These are phyloP conservation scores for Tilletia indica DNA, from an alignment of 1,284 basidiomycete species.

Conservation along the genomic window DNA sequence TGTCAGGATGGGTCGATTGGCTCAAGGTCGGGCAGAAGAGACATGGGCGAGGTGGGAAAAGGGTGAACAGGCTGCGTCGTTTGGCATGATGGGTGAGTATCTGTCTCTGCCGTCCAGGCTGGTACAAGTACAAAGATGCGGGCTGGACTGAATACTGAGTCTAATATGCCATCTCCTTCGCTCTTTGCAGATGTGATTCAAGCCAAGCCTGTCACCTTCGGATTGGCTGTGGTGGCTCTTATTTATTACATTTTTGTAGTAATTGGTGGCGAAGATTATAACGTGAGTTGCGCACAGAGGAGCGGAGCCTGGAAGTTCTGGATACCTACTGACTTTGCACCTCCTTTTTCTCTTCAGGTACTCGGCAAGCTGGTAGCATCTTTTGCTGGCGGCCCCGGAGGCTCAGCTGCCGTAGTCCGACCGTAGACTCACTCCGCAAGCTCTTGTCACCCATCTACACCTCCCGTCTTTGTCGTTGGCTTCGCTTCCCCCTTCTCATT, in stretches of 20 bases:
- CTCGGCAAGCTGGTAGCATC: background rate
- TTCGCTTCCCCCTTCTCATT: no score
- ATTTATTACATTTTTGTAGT: slow-evolving; percentile 33
- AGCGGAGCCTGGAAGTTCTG: no score
- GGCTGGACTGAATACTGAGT: no score
- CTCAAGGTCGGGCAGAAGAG: slow-evolving; percentile 26
- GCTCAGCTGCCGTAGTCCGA: background rate
- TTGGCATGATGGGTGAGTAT: slow-evolving; percentile 37
- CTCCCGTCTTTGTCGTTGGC: no score
- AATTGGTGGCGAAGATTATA: slow-evolving; percentile 33
- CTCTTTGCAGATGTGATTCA: slow-evolving; percentile 28
- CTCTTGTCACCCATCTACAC: no score
- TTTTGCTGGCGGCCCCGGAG: background rate
- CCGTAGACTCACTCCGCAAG: background rate
- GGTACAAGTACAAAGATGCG: no score
- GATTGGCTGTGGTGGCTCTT: slow-evolving; percentile 26
- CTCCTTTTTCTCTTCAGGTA: background rate
- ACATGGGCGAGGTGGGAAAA: slow-evolving; percentile 51
- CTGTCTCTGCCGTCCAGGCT: no score
- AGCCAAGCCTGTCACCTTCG: slow-evolving; percentile 32
- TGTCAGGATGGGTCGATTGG: slow-evolving; percentile 40
- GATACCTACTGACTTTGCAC: no score
- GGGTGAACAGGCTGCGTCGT: slow-evolving; percentile 42
- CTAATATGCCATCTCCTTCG: background rate
- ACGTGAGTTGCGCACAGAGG: slow-evolving; percentile 22